Conservation (phyloP, 176 grass and related monocot genomes). For the Zizania latifolia region DNA sequence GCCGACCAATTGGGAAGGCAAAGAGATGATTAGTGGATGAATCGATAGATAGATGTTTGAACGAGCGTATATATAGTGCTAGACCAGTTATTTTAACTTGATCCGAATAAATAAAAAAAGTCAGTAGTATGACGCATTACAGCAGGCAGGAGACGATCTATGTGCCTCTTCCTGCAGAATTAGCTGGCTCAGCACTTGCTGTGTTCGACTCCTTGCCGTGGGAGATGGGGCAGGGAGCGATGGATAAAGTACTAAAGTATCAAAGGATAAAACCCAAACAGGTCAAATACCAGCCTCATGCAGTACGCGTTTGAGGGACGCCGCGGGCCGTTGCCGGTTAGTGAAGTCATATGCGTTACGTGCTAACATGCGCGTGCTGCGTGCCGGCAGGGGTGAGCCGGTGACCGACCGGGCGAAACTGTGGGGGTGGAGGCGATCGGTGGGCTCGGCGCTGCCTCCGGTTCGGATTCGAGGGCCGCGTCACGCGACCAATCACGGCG, state of each 20-base stretch:
- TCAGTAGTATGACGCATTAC: not conserved
- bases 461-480: not conserved
- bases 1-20: not conserved
- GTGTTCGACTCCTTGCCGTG: not conserved
- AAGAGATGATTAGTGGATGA: not conserved
- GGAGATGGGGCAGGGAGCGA: not conserved
- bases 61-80: not conserved
- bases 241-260: not conserved
- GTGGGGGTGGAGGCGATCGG: not conserved
- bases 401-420: too few species aligned
- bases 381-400: too few species aligned
- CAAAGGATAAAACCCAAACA: too few species aligned
- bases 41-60: not conserved
- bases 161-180: constrained; percentile 6
- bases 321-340: not conserved
- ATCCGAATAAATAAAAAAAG: not conserved
- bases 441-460: not conserved
- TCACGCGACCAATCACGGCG: not conserved
- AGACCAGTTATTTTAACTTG: not conserved
- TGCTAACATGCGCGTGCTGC: not conserved
- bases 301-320: not conserved
- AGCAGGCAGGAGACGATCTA: not conserved
- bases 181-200: not conserved
- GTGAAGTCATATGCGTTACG: too few species aligned
- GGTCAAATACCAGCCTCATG: not conserved